These are phyloP conservation scores for Herpotrichia juniperi DNA, from an alignment of 2,329 filamentous ascomycete species.

Conservation along the genomic window DNA sequence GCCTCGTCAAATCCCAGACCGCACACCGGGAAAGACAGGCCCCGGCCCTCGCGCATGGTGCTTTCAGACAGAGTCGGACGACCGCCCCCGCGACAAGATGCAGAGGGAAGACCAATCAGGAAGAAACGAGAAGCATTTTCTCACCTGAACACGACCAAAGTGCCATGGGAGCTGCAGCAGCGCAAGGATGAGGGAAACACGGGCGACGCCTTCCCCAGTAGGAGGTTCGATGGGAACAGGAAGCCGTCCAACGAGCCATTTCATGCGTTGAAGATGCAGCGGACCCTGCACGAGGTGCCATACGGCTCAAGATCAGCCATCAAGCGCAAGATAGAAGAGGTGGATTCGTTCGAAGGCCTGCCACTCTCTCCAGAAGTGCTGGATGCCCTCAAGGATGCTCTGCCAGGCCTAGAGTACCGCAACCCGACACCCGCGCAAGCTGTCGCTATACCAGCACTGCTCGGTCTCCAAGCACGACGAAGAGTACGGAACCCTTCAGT, in stretches of 20 bases:
- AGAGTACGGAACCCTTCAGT: constrained; percentile 29
- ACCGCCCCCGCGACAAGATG: constrained; percentile 14
- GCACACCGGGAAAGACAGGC: constrained; percentile 33
- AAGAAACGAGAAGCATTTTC: constrained; percentile 39
- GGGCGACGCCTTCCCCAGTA: constrained; percentile 10
- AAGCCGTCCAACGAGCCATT: constrained; percentile 57
- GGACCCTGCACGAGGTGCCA: constrained; percentile 74
- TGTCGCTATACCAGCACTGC: constrained; percentile 81
- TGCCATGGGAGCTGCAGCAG: constrained; percentile 28
- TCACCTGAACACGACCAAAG: constrained; percentile 40
- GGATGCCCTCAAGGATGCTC: constrained; percentile 75
- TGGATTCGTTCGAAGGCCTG: constrained; percentile 83
- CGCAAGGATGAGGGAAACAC: constrained; percentile 13
- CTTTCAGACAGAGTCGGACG: constrained; percentile 50
- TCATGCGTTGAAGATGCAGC: constrained; percentile 95
- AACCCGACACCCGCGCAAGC: constrained; percentile 88
- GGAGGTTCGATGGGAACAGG: constrained; percentile 23
- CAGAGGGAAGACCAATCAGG: constrained; percentile 23
- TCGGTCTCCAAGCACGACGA: constrained; percentile 60
- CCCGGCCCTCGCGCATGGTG: constrained; percentile 56
- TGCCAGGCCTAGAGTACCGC: constrained; percentile 76
- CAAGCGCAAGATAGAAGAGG: constrained; percentile 66
- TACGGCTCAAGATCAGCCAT: constrained; percentile 71
- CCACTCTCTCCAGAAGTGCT: constrained; percentile 74
- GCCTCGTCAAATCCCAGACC: constrained; percentile 13